phyloP scores from a whole-genome alignment of 2,329 filamentous ascomycete genomes.

The Neofusicoccum ribis region DNA sequence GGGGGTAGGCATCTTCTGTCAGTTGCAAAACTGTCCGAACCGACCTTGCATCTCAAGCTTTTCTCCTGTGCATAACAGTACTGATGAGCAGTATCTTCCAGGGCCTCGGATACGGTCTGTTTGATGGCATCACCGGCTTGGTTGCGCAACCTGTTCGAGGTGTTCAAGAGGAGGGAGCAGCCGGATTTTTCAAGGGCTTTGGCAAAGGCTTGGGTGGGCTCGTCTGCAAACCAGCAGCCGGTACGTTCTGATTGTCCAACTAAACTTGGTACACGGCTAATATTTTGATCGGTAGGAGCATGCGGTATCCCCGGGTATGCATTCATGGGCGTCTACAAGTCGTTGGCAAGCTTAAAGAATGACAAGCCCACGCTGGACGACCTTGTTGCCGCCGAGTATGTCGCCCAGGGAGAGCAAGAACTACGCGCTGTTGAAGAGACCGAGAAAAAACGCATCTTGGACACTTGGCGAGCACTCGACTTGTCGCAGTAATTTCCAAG shows the following conservation, averaged over 20 bases:
- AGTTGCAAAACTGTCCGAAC: too few species aligned
- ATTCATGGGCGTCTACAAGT: not conserved
- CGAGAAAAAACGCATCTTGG: too few species aligned
- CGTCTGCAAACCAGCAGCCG: constrained; percentile 24
- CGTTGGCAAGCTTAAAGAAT: too few species aligned
- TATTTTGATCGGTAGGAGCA: not conserved
- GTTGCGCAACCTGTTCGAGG: constrained; percentile 27
- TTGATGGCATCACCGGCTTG: constrained; percentile 29
- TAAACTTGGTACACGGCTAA: not conserved
- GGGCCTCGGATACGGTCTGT: constrained; percentile 25
- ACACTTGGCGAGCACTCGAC: too few species aligned
- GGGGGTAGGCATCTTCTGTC: not conserved
- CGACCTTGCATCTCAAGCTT: too few species aligned
- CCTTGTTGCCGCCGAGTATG: too few species aligned
- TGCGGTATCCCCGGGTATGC: not conserved
- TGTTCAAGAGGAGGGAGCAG: constrained; percentile 26
- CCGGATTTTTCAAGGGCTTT: constrained; percentile 29
- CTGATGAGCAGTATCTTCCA: not conserved
- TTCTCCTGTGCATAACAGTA: too few species aligned
- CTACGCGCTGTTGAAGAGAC: too few species aligned
- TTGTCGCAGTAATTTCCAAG: too few species aligned
- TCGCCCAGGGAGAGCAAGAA: too few species aligned
- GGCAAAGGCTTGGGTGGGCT: constrained; percentile 31
- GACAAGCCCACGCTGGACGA: too few species aligned
- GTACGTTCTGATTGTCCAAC: not conserved